Percentiles rank a stretch among this genome's conserved stretches.
Evolutionary conservation across 176 grass and related monocot genomes (phyloP).

Genomic region (Triticum turgidum): DNA sequence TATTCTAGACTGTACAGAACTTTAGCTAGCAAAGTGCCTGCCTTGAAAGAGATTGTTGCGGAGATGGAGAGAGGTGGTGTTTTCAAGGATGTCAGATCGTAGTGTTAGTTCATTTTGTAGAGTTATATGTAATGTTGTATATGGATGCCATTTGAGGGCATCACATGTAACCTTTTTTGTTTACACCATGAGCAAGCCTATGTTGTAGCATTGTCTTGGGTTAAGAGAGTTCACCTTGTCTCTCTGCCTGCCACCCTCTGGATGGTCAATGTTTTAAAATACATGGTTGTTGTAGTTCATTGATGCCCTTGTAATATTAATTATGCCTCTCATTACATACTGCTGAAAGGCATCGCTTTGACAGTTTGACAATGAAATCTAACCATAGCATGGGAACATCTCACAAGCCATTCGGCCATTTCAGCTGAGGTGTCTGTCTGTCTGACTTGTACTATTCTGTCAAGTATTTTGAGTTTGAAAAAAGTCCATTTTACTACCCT

Average conservation of each 20-base stretch:
- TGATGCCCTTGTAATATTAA: neutral
- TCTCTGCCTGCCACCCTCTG: neutral
- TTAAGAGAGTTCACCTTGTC: conserved; percentile 9
- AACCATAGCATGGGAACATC: neutral
- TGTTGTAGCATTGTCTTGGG: conserved; percentile 50
- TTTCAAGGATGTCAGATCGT: conserved; percentile 80
- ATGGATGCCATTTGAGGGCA: conserved; percentile 40
- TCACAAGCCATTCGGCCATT: neutral
- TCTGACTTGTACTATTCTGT: too few species aligned
- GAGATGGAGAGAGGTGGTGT: conserved; percentile 84
- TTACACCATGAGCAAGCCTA: conserved; percentile 29
- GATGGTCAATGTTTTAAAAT: neutral
- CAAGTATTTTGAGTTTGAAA: too few species aligned
- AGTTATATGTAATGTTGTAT: conserved; percentile 46
- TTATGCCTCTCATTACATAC: neutral
- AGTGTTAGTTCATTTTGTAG: conserved; percentile 34
- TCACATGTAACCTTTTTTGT: conserved; percentile 27
- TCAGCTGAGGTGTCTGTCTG: neutral
- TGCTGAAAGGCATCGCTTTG: neutral
- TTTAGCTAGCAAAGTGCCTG: conserved; percentile 86
- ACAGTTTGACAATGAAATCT: neutral
- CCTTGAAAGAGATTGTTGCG: conserved; percentile 79
- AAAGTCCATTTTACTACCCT: too few species aligned
- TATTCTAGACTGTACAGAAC: conserved; percentile 99
- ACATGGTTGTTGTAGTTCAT: conserved; percentile 7